phyloP scores from a whole-genome alignment of 257 asterid species.

The Gardenia jasminoides region DNA sequence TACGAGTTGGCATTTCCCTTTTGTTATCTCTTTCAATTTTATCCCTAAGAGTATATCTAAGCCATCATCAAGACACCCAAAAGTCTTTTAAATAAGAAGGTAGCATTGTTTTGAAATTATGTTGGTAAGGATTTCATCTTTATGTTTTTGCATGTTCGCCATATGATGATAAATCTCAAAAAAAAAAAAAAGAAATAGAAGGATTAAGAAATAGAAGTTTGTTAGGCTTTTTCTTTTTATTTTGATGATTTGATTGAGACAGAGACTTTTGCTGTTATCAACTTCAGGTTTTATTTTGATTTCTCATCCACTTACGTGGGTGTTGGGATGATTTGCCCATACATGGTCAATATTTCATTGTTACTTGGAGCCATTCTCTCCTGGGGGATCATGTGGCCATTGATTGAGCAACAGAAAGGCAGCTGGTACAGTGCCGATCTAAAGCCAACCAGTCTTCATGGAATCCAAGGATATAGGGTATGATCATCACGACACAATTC shows the following conservation, averaged over 20 bases:
- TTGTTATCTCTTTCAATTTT: no score
- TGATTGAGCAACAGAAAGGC: constrained; percentile 50
- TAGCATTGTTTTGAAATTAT: no score
- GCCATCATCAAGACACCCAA: neutral
- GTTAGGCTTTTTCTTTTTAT: no score
- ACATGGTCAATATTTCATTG: constrained; percentile 59
- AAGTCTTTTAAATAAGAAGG: no score
- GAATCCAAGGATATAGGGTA: constrained; percentile 68
- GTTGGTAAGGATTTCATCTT: no score
- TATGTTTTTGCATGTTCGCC: no score
- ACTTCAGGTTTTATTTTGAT: constrained; percentile 56
- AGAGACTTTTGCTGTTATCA: neutral
- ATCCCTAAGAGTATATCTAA: neutral
- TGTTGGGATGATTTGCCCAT: constrained; percentile 78
- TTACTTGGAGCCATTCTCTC: constrained; percentile 58
- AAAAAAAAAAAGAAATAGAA: no score
- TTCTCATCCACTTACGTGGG: constrained; percentile 72
- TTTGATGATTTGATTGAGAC: no score
- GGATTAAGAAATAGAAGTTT: neutral
- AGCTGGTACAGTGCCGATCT: constrained; percentile 45
- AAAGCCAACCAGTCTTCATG: constrained; percentile 44
- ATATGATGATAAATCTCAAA: no score
- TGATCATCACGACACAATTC: neutral
- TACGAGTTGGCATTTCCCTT: no score
- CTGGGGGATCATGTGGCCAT: constrained; percentile 72